Conservation (phyloP, 2,329 filamentous ascomycete species). For the Ramularia collo-cygni region DNA sequence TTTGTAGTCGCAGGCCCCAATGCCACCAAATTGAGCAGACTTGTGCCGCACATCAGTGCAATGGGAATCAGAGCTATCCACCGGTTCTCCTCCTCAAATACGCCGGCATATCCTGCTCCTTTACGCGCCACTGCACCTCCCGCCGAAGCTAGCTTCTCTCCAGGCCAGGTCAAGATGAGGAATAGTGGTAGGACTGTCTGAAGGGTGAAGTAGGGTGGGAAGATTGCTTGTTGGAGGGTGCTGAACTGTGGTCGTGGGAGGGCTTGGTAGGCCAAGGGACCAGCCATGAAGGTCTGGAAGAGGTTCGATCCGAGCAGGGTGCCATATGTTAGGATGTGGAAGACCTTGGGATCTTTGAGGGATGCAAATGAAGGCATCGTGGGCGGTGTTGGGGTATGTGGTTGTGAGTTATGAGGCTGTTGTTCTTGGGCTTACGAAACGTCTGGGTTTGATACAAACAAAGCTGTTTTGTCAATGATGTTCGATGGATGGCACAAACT, state of each 20-base stretch:
- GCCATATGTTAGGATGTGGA: slow-evolving; percentile 69
- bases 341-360: slow-evolving; percentile 62
- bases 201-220: slow-evolving; percentile 82
- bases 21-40: slow-evolving; percentile 61
- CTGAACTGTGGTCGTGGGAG: slow-evolving; percentile 77
- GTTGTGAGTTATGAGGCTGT: too few relatives aligned
- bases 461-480: too few relatives aligned
- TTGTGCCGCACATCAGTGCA: slow-evolving; percentile 61
- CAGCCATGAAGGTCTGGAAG: slow-evolving; percentile 75
- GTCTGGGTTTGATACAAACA: too few relatives aligned
- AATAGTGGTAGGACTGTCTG: slow-evolving; percentile 69
- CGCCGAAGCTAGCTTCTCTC: slow-evolving; percentile 34
- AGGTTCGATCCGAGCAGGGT: slow-evolving; percentile 79
- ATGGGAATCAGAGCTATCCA: slow-evolving; percentile 63
- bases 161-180: slow-evolving; percentile 74
- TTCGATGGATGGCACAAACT: too few relatives aligned
- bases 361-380: slow-evolving; percentile 41
- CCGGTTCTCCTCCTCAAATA: slow-evolving; percentile 55
- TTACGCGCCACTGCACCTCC: slow-evolving; percentile 19
- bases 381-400: not conserved
- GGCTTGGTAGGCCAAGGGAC: slow-evolving; percentile 67
- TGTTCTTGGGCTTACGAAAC: too few relatives aligned
- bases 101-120: slow-evolving; percentile 23
- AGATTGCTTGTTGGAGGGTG: slow-evolving; percentile 69
- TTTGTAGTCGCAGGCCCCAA: slow-evolving; percentile 69